Evolutionary conservation across 2,329 filamentous ascomycete genomes (phyloP), one percentile per base, ranked within the genome.

Genomic region (Colletotrichum coccodes): DNA sequence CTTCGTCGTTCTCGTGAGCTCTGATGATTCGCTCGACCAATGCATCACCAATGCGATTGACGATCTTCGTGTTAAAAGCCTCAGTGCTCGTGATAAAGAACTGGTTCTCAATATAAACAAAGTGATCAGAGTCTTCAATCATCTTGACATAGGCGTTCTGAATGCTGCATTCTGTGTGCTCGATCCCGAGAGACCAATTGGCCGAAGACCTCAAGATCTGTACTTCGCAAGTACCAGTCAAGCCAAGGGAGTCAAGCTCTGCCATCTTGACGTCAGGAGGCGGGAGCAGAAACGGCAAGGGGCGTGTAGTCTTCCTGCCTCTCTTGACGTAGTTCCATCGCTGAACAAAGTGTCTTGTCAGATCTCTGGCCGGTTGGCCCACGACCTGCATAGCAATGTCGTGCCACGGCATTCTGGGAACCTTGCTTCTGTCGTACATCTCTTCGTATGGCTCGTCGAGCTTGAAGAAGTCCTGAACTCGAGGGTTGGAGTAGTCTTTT

Each of bases 101-200:
- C 77, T 99, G 96, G 77, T 99, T 99, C 79, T 99, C 96, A 72
- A 98, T 97, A 80, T 99, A 98, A 59, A 98, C 94, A 75, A 98
- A 97, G 79, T 98, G 96, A 54, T 99, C 94, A 2, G 94, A 98
- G 72, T 95, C 92, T 72, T 96, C 92, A 73, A 99, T 99, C 84
- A 97, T 90, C 78, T 97, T 96, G 73, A 97, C 88, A 76, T 98
- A 98, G 4, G 96, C 95, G 71, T 92, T 96, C 86, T 97, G 95
- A 77, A 99, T 98, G 77, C 95, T 98, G 79, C 95, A 91, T 78
- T 99, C 96, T 0, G 92, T 93, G 68, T 94, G 89, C 64, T 94
- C 92, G 16, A 94, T 94, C 18, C 96, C 96, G 2, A 97, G 87
- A 1, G 95, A 98, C 96, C 96, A 99, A 40, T 92, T 90, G 53